A percentile compares a stretch with the other conserved stretches of the same genome.
phyloP scores from a whole-genome alignment of 208 protist genomes.

The Leishmania martiniquensis region DNA sequence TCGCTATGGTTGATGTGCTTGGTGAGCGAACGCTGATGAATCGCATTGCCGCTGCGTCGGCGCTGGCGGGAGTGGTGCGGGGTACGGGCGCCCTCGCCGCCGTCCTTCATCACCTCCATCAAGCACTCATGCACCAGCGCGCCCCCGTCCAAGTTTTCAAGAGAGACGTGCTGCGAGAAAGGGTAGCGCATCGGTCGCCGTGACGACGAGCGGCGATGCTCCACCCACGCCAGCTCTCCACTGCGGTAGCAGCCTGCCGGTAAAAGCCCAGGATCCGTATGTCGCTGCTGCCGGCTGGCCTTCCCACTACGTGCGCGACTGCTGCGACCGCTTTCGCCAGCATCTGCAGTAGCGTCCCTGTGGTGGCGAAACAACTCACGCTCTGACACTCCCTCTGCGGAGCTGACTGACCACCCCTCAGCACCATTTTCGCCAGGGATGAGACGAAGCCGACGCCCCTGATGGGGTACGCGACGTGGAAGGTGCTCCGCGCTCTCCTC shows the following conservation, averaged over 20 bases:
- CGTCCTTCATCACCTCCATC: conserved; percentile 2
- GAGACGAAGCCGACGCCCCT: neutral
- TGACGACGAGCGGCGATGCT: neutral
- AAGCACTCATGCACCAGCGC: conserved; percentile 27
- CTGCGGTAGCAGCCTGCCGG: neutral
- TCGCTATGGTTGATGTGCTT: neutral
- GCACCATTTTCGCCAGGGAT: neutral
- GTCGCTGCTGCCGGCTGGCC: neutral
- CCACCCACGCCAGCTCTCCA: too few relatives aligned
- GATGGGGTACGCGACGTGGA: neutral
- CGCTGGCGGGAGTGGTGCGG: neutral
- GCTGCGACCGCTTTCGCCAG: neutral
- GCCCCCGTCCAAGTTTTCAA: conserved; percentile 15
- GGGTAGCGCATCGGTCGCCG: neutral
- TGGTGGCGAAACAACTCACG: neutral
- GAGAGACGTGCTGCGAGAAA: neutral
- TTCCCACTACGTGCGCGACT: neutral
- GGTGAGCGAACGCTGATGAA: neutral
- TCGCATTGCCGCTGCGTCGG: neutral
- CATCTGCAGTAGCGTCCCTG: neutral
- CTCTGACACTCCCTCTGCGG: neutral
- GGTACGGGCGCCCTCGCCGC: neutral
- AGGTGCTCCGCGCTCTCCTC: neutral
- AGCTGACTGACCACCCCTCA: neutral
- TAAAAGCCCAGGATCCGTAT: neutral